Base-by-base conservation (phyloP, 2,329 filamentous ascomycete genomes). In the Juglanconis sp. region DNA sequence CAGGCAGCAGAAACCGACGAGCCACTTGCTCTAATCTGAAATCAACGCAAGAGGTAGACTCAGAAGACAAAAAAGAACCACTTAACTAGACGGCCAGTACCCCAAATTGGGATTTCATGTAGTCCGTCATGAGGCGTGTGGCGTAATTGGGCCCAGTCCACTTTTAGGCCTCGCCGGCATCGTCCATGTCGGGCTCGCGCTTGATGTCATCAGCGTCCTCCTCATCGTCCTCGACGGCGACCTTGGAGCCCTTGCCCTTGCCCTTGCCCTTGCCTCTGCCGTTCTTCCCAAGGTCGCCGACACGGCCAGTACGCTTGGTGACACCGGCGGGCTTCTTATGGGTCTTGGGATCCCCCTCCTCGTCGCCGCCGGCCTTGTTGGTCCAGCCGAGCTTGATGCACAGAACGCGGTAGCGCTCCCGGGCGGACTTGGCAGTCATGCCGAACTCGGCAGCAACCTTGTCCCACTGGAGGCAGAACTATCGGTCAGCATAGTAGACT, bases 371-470 rank as follows among this genome's bases (percentile, higher is more conserved):
- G n/a, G 40, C 17, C 7, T 42, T 32, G 3, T 24, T 44, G 35
- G 11, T 60, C 53, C 53, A 57, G 35, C 53, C 57, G 44, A 63
- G 62, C 52, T 65, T 65, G 47, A 53, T 48, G 2, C 58, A 53
- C 3, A 68, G 36, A 6, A 63, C 30, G 15, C 64, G 57, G 56
- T 62, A 68, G 51, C 66, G 65, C 56, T 64, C 65, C 17, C 35
- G 55, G 38, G 63, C 53, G 3, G 56, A 57, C 46, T 64, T 61
- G 5, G 34, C 53, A 15, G 59, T 56, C 38, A 55, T 57, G 24
- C 55, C 13, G 11, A 57, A 32, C 9, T 51, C 49, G 6, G 17
- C 7, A 3, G 57, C 60, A 4, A 68, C 44, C 1, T 32, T 38
- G 3, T 64, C 66, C 62, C 64, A 68, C 61, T 63, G 30, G 3